Percentiles rank a stretch among this genome's conserved stretches.
These are phyloP conservation scores for Ilex paraguariensis DNA, from an alignment of 305 asterid species.

Conservation along the genomic window DNA sequence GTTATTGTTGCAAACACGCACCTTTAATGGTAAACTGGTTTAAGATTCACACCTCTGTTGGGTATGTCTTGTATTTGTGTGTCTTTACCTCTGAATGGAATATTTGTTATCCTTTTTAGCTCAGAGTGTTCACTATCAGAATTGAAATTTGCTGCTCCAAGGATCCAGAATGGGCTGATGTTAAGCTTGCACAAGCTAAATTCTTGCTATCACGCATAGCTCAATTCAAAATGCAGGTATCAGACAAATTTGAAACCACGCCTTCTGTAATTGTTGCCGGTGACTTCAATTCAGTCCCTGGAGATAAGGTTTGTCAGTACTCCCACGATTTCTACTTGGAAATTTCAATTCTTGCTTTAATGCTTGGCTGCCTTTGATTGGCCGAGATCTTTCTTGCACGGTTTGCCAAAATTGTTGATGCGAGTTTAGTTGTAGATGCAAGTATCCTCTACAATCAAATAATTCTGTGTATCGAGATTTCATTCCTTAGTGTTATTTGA, in stretches of 20 bases:
- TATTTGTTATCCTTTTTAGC: background rate
- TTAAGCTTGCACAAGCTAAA: constrained; percentile 82
- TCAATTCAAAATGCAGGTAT: constrained; percentile 48
- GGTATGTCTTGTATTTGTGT: background rate
- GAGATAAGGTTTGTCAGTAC: constrained; percentile 51
- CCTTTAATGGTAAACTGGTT: constrained; percentile 59
- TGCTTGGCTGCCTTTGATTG: background rate
- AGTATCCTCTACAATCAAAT: background rate
- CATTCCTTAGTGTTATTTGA: background rate
- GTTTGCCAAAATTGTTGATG: background rate
- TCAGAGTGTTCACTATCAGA: background rate
- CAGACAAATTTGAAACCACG: constrained; percentile 48
- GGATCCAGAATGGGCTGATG: constrained; percentile 88
- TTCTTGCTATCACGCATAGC: constrained; percentile 74
- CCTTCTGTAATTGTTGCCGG: constrained; percentile 71
- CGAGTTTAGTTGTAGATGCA: background rate
- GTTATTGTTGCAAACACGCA: constrained; percentile 81
- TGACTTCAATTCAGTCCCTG: constrained; percentile 87
- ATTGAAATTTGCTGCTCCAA: constrained; percentile 31
- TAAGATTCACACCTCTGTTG: background rate
- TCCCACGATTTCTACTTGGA: constrained; percentile 1
- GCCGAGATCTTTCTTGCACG: background rate
- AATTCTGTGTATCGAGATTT: background rate
- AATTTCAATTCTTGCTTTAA: background rate
- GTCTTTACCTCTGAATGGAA: no score